A percentile compares a stretch with the other conserved stretches of the same genome.
These are phyloP conservation scores for Podospora anserina DNA, from an alignment of 495 filamentous ascomycete genomes.

Conservation along the genomic window DNA sequence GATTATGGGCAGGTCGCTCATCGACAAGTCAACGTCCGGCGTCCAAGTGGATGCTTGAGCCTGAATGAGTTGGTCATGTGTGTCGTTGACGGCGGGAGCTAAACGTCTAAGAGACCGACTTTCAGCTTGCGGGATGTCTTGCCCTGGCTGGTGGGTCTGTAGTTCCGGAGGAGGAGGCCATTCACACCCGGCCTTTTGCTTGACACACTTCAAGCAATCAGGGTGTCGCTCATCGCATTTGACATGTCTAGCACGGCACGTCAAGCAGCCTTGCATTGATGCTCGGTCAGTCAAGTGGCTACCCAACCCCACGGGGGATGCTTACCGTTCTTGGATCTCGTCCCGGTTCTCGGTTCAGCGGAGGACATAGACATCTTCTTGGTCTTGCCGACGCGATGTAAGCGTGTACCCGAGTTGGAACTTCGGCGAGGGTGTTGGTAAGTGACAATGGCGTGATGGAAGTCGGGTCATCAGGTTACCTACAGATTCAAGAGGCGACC, in stretches of 20 bases:
- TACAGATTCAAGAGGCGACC: not conserved
- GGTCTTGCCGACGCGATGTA: not conserved
- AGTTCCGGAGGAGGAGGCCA: not conserved
- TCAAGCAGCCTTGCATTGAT: slow-evolving; percentile 16
- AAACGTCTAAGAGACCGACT: not conserved
- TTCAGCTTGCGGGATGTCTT: not conserved
- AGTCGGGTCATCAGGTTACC: not conserved
- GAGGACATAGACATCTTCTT: not conserved
- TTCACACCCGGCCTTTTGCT: not conserved
- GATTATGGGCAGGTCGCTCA: not conserved
- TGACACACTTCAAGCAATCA: slow-evolving; percentile 1
- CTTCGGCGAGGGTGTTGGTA: not conserved
- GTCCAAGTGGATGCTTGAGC: not conserved
- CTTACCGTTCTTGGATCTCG: not conserved
- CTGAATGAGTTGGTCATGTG: not conserved
- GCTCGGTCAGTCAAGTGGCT: not conserved
- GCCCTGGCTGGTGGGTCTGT: not conserved
- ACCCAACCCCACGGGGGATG: not conserved
- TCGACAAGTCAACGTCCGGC: not conserved
- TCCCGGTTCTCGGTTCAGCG: not conserved
- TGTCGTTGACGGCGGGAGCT: not conserved
- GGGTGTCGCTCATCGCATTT: slow-evolving; percentile 21
- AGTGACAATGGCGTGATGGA: not conserved
- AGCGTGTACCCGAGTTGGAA: not conserved
- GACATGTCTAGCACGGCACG: slow-evolving; percentile 18